phyloP scores from a whole-genome alignment of 495 filamentous ascomycete species.

The Xylaria bambusicola region DNA sequence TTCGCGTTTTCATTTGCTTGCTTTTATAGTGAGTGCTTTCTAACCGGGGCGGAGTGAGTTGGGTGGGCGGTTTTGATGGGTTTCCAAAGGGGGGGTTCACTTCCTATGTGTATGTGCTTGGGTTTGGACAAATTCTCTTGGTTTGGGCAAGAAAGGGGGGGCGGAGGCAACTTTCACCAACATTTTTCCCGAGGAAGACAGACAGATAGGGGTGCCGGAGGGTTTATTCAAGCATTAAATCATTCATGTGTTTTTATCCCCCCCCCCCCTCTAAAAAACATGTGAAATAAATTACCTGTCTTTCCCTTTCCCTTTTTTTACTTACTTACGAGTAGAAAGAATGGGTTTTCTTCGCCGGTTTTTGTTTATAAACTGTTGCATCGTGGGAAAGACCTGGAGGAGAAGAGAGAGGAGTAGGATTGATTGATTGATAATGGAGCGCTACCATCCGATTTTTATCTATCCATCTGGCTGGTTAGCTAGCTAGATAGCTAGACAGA shows the following conservation, averaged over 20 bases:
- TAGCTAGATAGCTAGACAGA: too few relatives aligned
- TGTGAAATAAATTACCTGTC: too few relatives aligned
- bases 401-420: neutral
- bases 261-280: too few relatives aligned
- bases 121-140: constrained; percentile 1
- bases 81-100: constrained; percentile 1
- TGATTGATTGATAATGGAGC: too few relatives aligned
- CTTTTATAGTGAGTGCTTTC: constrained; percentile 9
- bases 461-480: too few relatives aligned
- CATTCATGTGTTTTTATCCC: too few relatives aligned
- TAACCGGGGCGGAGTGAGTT: neutral
- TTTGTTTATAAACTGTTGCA: constrained; percentile 3
- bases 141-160: neutral
- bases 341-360: constrained; percentile 4
- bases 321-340: constrained; percentile 5
- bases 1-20: constrained; percentile 10
- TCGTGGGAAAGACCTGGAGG: neutral
- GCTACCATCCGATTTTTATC: too few relatives aligned
- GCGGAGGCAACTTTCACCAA: neutral
- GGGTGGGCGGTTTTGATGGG: constrained; percentile 8
- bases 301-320: neutral
- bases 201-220: too few relatives aligned
- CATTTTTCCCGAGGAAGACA: neutral
- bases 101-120: too few relatives aligned
- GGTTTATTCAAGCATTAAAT: too few relatives aligned